These are phyloP conservation scores for Rosellinia necatrix DNA, from an alignment of 2,329 filamentous ascomycete genomes.

Conservation along the genomic window DNA sequence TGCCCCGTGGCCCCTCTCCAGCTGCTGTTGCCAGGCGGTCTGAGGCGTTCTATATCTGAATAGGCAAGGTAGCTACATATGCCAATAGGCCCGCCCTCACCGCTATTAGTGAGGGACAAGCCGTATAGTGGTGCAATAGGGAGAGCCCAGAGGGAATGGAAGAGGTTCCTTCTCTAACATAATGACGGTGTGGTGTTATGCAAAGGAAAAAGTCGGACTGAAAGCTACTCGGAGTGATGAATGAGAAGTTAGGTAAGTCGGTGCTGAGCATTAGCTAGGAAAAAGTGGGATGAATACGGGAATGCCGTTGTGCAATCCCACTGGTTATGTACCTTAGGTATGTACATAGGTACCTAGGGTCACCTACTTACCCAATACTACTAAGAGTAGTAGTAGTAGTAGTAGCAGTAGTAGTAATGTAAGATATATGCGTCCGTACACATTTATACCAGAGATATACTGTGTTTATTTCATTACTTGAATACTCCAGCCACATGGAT, in stretches of 20 bases:
- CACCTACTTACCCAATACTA: too few relatives aligned
- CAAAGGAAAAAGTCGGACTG: conserved; percentile 6
- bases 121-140: conserved; percentile 17
- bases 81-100: conserved; percentile 19
- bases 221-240: not conserved
- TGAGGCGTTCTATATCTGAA: conserved; percentile 25
- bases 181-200: conserved; percentile 8
- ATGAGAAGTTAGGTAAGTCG: not conserved
- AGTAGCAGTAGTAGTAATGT: too few relatives aligned
- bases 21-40: conserved; percentile 28
- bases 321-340: too few relatives aligned
- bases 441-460: not conserved
- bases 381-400: too few relatives aligned
- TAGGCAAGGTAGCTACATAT: conserved; percentile 31
- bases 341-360: too few relatives aligned
- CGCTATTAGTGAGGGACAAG: conserved; percentile 21
- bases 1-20: conserved; percentile 27
- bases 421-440: not conserved
- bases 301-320: conserved; percentile 24
- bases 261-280: not conserved
- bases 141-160: conserved; percentile 1
- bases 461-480: conserved; percentile 1
- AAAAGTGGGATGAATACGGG: conserved; percentile 20
- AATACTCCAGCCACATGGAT: too few relatives aligned
- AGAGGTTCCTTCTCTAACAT: not conserved